Percentiles rank a stretch among this genome's conserved stretches.
phyloP scores from a whole-genome alignment of 2,329 filamentous ascomycete genomes.

The Trichoderma pleuroti region DNA sequence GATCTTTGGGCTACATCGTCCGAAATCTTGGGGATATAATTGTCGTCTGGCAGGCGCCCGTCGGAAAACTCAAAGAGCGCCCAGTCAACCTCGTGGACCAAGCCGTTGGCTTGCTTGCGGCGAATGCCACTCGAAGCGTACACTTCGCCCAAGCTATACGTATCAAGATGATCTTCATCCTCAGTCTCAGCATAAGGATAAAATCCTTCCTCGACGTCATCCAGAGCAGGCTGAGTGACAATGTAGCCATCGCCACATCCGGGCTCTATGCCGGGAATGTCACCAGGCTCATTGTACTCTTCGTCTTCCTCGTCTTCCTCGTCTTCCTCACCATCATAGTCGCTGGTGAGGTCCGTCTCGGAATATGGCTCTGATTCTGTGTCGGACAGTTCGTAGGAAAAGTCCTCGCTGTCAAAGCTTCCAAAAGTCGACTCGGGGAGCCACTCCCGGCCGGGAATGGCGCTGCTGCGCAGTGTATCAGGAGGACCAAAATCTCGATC shows the following conservation, averaged over 20 bases:
- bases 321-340: conserved; percentile 48
- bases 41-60: conserved; percentile 66
- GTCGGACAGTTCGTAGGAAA: conserved; percentile 60
- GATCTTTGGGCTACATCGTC: conserved; percentile 18
- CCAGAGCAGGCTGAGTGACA: conserved; percentile 87
- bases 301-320: conserved; percentile 58
- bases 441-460: conserved; percentile 39
- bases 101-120: conserved; percentile 64
- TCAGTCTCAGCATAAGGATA: conserved; percentile 69
- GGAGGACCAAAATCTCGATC: conserved; percentile 41
- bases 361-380: conserved; percentile 54
- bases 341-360: conserved; percentile 51
- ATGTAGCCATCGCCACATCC: conserved; percentile 73
- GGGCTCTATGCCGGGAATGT: conserved; percentile 73
- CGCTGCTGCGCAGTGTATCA: conserved; percentile 39
- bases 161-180: conserved; percentile 78
- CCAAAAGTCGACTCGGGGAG: conserved; percentile 41
- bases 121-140: conserved; percentile 89
- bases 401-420: conserved; percentile 50
- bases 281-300: conserved; percentile 61
- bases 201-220: conserved; percentile 79
- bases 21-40: conserved; percentile 55
- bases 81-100: conserved; percentile 94
- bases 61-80: conserved; percentile 78
- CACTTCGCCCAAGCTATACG: conserved; percentile 75